Conservation (phyloP, 2,329 filamentous ascomycete genomes). For the Pseudogymnoascus sp. region DNA sequence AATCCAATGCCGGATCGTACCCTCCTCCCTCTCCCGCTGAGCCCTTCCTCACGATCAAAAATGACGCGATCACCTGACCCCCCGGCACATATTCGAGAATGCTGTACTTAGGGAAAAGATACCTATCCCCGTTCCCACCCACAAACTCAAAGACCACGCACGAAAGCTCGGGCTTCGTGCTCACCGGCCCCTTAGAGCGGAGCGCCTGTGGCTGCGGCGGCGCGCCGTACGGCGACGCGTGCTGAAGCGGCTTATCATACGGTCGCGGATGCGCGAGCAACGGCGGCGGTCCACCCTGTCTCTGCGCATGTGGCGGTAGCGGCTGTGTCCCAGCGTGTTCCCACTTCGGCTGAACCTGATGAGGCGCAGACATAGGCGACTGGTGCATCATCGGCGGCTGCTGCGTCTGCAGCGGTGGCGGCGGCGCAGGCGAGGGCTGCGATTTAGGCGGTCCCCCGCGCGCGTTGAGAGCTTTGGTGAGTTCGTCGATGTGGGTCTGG, state of each 20-base stretch:
- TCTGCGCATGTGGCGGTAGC: slow-evolving; percentile 18
- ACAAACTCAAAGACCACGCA: slow-evolving; percentile 63
- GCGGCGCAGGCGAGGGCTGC: slow-evolving; percentile 38
- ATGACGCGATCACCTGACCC: slow-evolving; percentile 62
- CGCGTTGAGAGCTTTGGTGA: slow-evolving; percentile 57
- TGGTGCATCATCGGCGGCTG: slow-evolving; percentile 22
- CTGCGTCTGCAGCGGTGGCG: slow-evolving; percentile 15
- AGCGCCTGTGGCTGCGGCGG: slow-evolving; percentile 43
- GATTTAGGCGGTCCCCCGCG: slow-evolving; percentile 39
- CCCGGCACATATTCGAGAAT: slow-evolving; percentile 61
- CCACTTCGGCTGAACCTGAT: slow-evolving; percentile 22
- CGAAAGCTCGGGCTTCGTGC: slow-evolving; percentile 51
- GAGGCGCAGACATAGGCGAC: slow-evolving; percentile 12
- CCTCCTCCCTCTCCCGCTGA: slow-evolving; percentile 53
- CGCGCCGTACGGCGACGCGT: slow-evolving; percentile 15
- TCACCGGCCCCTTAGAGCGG: slow-evolving; percentile 52
- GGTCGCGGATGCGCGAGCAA: slow-evolving; percentile 15
- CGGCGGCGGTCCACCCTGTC: slow-evolving; percentile 19
- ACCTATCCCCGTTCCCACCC: slow-evolving; percentile 62
- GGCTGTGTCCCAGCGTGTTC: not conserved
- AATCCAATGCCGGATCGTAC: slow-evolving; percentile 57
- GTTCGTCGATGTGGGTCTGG: slow-evolving; percentile 71
- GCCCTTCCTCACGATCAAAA: slow-evolving; percentile 67
- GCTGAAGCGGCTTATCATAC: not conserved
- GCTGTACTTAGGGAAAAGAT: slow-evolving; percentile 70